These are phyloP conservation scores for Pseudocercospora crystallina DNA, from an alignment of 2,329 filamentous ascomycete genomes.

Conservation along the genomic window DNA sequence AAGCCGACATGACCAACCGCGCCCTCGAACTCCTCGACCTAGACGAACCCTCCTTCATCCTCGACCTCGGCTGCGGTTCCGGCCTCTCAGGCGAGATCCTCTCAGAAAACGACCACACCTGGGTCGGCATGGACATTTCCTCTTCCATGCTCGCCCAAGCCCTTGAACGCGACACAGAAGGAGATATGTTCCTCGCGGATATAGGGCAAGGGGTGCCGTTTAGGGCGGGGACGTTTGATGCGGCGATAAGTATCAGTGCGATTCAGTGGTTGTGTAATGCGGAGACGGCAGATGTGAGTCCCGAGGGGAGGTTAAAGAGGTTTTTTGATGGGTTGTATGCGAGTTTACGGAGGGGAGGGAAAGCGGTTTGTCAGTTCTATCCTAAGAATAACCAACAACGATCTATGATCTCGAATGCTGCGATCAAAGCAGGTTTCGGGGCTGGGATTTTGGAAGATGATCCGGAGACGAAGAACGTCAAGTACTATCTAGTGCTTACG, in stretches of 20 bases:
- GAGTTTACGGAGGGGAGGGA: conserved; percentile 75
- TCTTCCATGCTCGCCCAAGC: conserved; percentile 97
- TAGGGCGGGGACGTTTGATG: conserved; percentile 87
- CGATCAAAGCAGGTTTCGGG: conserved; percentile 90
- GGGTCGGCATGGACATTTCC: conserved; percentile 96
- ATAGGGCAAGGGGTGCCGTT: conserved; percentile 96
- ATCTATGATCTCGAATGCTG: conserved; percentile 86
- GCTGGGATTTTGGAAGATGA: conserved; percentile 95
- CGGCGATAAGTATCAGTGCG: conserved; percentile 89
- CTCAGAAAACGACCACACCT: conserved; percentile 83
- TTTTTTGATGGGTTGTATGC: conserved; percentile 96
- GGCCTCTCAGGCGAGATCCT: conserved; percentile 94
- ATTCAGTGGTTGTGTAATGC: conserved; percentile 99
- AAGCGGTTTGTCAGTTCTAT: conserved; percentile 96
- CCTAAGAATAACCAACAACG: conserved; percentile 92
- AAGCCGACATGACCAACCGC: conserved; percentile 89
- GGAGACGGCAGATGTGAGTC: conserved; percentile 80
- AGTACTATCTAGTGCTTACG: conserved; percentile 92
- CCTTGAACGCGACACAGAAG: conserved; percentile 85
- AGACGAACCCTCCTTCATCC: conserved; percentile 75
- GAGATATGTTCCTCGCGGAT: conserved; percentile 89
- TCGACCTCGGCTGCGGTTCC: conserved; percentile 95
- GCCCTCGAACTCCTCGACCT: conserved; percentile 90
- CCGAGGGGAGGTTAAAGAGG: conserved; percentile 71
- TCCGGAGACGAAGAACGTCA: conserved; percentile 91